Evolutionary conservation across 306 rosid genomes (phyloP), one percentile per base, ranked within the genome.

Genomic region (Bauhinia variegata): DNA sequence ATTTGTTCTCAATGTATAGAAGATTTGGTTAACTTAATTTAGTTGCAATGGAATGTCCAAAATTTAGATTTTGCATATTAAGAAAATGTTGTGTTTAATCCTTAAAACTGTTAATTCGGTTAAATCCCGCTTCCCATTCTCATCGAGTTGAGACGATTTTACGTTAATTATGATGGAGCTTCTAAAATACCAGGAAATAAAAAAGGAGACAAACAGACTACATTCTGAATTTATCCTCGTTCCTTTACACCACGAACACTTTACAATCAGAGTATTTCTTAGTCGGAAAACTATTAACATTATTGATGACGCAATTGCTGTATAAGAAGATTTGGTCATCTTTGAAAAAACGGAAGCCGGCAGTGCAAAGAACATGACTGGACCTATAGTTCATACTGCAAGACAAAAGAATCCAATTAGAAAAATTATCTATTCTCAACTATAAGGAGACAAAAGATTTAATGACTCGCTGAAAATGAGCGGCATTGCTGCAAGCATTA

Each of bases 321-420:
- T 44, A 37, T n/a, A 64, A 19, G 65, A 77, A 57, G 71, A 11
- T 57, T 53, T 52, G 64, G 48, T 62, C 78, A 48, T 76, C 81
- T 54, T 57, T 37, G 57, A 69, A 62, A 57, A 65, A 70, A 62
- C 70, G 75, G 69, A 65, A 73, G 41, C 60, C 47, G 62, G 75
- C 66, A 70, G 41, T 44, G 56, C 63, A 66, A 57, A 70, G 71
- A 67, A 64, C 33, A 71, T 42, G 61, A 60, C 14, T 70, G 58
- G 47, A 63, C 73, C 78, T 75, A 68, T 72, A 48, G 72, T 49
- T 54, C 73, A 65, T 59, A 63, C 89, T 83, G 89, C 91, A 81
- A 63, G n/a, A 13, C 55, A 50, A 39, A 57, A 57, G 44, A 59
- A 60, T 36, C 28, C 54, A 74, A 31, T 69, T 8, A 76, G 54